phyloP scores from a whole-genome alignment of 345 rosid species.

The Citrus australasica region DNA sequence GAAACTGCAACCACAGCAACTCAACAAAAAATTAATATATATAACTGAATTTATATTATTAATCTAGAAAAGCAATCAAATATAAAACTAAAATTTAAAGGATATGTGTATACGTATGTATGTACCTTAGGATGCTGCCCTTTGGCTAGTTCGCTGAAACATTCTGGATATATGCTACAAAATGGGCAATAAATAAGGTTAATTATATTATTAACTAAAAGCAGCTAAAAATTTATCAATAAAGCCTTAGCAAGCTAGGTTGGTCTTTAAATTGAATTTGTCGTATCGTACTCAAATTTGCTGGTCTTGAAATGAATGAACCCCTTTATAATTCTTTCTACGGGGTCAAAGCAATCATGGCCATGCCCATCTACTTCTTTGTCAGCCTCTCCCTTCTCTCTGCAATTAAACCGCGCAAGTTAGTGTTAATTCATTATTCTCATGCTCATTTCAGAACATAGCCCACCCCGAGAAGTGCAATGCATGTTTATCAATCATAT shows the following conservation, averaged over 20 bases:
- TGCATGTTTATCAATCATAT: no score
- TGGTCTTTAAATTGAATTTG: not conserved
- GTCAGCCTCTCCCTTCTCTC: not conserved
- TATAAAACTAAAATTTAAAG: not conserved
- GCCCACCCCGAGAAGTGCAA: no score
- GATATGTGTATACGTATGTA: no score
- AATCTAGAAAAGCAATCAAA: not conserved
- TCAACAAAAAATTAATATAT: no score
- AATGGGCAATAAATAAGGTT: not conserved
- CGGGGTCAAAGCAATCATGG: not conserved
- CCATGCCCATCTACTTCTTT: not conserved
- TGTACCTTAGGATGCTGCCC: constrained; percentile 23
- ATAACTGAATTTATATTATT: no score
- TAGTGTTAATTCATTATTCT: not conserved
- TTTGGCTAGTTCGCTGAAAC: not conserved
- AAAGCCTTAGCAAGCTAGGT: not conserved
- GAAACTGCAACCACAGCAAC: constrained; percentile 2
- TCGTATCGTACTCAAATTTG: constrained; percentile 17
- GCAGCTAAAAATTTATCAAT: not conserved
- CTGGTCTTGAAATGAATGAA: constrained; percentile 12
- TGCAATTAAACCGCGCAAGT: not conserved
- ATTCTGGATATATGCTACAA: constrained; percentile 12
- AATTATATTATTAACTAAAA: not conserved
- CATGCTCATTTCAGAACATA: not conserved
- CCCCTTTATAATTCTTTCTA: constrained; percentile 5